Evolutionary conservation across 2,329 filamentous ascomycete genomes (phyloP), one percentile per base, ranked within the genome.

Genomic region (Fusarium lyarnte): DNA sequence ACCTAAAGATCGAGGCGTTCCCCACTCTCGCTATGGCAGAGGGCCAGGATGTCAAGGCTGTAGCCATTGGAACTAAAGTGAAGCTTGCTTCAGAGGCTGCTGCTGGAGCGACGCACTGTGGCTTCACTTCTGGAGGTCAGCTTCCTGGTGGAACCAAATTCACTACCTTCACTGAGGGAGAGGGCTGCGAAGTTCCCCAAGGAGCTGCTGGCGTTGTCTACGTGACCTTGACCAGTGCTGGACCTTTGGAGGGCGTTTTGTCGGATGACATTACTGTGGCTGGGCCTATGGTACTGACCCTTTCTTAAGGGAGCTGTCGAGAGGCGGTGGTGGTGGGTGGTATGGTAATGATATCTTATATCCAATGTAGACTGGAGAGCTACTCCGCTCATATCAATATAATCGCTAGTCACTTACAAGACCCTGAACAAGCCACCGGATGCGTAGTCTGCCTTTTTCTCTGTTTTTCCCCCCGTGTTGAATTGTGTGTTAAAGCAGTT

Each of bases 221-320:
- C 81, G 86, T 93, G 76, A 89, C 90, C 76, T 85, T 94, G 74
- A 88, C 91, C 61, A 92, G 79, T 76, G 78, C 79, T 35, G 84
- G 82, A 4, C 88, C 88, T 23, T 77, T 85, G 35, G 82, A 81
- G 27, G 88, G 87, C 39, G 80, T 84, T 41, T 78, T 91, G 69
- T 87, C 86, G 6, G 90, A 92, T 80, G 87, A 87, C 60, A 90
- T 91, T 74, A 89, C 90, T 52, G 83, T 93, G 72, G 91, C 91
- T 74, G 92, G 90, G 3, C 88, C 89, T 52, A 86, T 90, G 83
- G 86, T 89, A 58, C 82, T 91, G 80, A 82, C 84, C 53, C 79
- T 89, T 51, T 86, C 85, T 11, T 74, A 54, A 49, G 36, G 45
- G 27, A 27, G 23, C n/a, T 35, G 29, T 38, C 19, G 27, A 29